Evolutionary conservation across 2,329 filamentous ascomycete species (phyloP).

Genomic region (Diaporthe eres): DNA sequence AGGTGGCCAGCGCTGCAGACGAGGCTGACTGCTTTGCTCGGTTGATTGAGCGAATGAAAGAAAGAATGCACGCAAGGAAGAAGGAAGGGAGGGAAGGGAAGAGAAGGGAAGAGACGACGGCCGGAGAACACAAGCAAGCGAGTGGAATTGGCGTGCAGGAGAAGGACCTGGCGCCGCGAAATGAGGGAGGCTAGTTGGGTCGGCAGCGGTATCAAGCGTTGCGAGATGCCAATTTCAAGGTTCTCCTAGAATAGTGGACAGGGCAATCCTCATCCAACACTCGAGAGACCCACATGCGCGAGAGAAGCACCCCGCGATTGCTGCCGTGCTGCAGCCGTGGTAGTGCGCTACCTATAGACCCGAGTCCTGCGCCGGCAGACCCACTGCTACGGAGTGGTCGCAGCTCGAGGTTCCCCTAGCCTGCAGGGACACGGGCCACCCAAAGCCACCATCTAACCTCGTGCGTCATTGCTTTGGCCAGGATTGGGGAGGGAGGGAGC

Average conservation of each 20-base stretch:
- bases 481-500: constrained; percentile 33
- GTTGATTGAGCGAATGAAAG: neutral
- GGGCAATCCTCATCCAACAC: constrained; percentile 27
- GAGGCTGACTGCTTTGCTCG: constrained; percentile 26
- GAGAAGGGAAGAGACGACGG: neutral
- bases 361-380: neutral
- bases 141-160: neutral
- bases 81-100: neutral
- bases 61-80: neutral
- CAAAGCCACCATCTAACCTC: constrained; percentile 16
- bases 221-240: constrained; percentile 25
- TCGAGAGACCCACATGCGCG: constrained; percentile 10
- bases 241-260: constrained; percentile 14
- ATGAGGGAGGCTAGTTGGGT: constrained; percentile 21
- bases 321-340: neutral
- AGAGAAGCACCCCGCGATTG: constrained; percentile 22
- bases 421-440: constrained; percentile 26
- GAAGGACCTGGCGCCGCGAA: neutral
- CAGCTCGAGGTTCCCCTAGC: constrained; percentile 21
- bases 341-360: neutral
- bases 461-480: constrained; percentile 37
- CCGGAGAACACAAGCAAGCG: constrained; percentile 5
- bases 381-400: constrained; percentile 27
- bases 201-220: constrained; percentile 9
- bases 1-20: constrained; percentile 16